phyloP scores from a whole-genome alignment of 805 yeast genomes.

The Saccharomycopsis fodiens region DNA sequence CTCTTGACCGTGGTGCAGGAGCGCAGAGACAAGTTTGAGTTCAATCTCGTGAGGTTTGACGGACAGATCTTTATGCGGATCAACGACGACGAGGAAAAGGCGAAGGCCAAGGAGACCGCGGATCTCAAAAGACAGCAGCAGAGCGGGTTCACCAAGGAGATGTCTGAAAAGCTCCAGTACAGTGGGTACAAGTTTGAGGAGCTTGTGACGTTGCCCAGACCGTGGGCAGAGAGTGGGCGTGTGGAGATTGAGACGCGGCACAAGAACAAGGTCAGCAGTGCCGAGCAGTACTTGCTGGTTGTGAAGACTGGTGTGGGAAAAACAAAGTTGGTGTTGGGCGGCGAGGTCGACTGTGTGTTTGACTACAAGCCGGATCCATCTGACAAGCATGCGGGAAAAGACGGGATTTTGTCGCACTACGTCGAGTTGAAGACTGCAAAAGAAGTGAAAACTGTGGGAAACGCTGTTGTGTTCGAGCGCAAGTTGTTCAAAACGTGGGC shows the following conservation, averaged over 20 bases:
- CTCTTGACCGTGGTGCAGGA: constrained; percentile 63
- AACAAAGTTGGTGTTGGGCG: constrained; percentile 62
- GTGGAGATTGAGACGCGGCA: constrained; percentile 58
- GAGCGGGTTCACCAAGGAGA: constrained; percentile 15
- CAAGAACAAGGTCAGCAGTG: constrained; percentile 54
- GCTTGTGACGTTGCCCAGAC: constrained; percentile 63
- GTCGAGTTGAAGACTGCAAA: constrained; percentile 75
- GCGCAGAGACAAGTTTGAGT: constrained; percentile 45
- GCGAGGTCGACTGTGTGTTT: constrained; percentile 88
- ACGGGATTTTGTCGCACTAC: constrained; percentile 60
- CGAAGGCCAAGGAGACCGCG: constrained; percentile 25
- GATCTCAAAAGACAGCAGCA: neutral
- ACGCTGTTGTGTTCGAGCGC: constrained; percentile 60
- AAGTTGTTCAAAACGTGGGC: constrained; percentile 85
- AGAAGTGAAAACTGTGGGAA: constrained; percentile 45
- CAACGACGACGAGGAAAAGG: neutral
- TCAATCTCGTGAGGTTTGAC: constrained; percentile 64
- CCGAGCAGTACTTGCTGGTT: constrained; percentile 74
- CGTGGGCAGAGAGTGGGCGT: constrained; percentile 66
- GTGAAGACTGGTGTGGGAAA: constrained; percentile 80
- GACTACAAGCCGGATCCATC: constrained; percentile 56
- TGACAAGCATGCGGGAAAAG: constrained; percentile 24
- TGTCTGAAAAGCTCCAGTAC: constrained; percentile 39
- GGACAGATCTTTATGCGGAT: constrained; percentile 59
- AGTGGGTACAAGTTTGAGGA: constrained; percentile 85